Evolutionary conservation across 2,329 filamentous ascomycete genomes (phyloP), one percentile per base, ranked within the genome.

Genomic region (Alternaria sp.): DNA sequence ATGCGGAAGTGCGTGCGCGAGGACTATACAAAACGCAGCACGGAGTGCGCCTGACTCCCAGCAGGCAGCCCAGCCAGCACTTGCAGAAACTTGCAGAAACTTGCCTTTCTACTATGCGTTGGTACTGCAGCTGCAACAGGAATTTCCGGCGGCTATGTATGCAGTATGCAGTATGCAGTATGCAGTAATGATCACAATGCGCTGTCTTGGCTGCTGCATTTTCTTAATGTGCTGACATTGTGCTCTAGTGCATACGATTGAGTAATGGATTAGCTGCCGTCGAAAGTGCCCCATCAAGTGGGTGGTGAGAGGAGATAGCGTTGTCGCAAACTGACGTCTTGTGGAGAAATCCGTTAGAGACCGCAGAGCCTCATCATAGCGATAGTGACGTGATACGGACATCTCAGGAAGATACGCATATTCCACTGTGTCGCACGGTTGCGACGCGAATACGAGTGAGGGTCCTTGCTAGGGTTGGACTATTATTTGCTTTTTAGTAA

Each of bases 131-230:
- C 63, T 57, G 52, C 51, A 57, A 44, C 38, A 61, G 44, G 42
- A 59, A 44, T 47, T 61, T 56, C 59, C 62, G 52, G 69, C 69
- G 69, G 66, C 59, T 72, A 71, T 60, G 64, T 69, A 70, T 60
- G 68, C 63, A 58, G 32, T 34, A 67, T 70, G 68, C 63, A 58
- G 32, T 34, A 67, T 70, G 68, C 68, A 63, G 58, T 54, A 67
- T 70, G 68, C 68, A 63, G 58, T 54, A 28, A 43, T 57, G 26
- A 57, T 72, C 69, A 72, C 69, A 70, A 63, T 69, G 67, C 57
- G 65, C 53, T 66, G 64, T 61, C 63, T 57, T 48, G 48, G 26
- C 36, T 55, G 46, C 62, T 62, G 60, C 52, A 54, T 41, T 47
- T 48, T 52, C 44, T 47, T 34, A 12, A 46, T 49, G 59, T 59